These are phyloP conservation scores for Daldinia concentrica DNA, from an alignment of 495 filamentous ascomycete genomes.

Conservation along the genomic window DNA sequence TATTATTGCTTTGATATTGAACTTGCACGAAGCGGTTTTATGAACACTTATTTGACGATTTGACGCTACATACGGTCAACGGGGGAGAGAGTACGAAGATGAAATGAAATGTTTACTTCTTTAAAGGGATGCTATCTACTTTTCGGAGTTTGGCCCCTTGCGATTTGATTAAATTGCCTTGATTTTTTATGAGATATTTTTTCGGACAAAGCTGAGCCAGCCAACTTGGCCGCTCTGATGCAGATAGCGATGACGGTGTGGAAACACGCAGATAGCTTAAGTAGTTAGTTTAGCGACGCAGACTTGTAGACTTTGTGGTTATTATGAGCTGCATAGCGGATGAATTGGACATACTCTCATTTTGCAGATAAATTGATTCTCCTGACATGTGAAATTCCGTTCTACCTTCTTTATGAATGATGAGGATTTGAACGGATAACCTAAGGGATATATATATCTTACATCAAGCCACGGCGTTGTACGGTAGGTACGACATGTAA, in stretches of 20 bases:
- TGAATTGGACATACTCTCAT: constrained; percentile 11
- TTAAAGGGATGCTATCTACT: constrained; percentile 10
- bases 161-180: constrained; percentile 18
- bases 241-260: constrained; percentile 5
- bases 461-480: no score
- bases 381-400: no score
- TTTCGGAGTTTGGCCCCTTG: constrained; percentile 1
- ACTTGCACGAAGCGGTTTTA: not conserved
- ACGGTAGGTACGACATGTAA: no score
- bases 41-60: not conserved
- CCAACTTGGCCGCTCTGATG: constrained; percentile 39
- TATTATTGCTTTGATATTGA: constrained; percentile 8
- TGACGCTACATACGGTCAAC: not conserved
- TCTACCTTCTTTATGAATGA: no score
- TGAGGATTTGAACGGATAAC: no score
- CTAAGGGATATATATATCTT: no score
- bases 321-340: not conserved
- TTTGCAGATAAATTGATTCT: not conserved
- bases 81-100: not conserved
- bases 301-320: constrained; percentile 9
- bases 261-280: constrained; percentile 3
- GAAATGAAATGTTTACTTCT: constrained; percentile 8
- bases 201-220: constrained; percentile 19
- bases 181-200: constrained; percentile 11
- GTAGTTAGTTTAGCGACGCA: not conserved